Base-by-base conservation (phyloP, 192 early-diverging fungal genomes). In the Coemansia aciculifera region DNA sequence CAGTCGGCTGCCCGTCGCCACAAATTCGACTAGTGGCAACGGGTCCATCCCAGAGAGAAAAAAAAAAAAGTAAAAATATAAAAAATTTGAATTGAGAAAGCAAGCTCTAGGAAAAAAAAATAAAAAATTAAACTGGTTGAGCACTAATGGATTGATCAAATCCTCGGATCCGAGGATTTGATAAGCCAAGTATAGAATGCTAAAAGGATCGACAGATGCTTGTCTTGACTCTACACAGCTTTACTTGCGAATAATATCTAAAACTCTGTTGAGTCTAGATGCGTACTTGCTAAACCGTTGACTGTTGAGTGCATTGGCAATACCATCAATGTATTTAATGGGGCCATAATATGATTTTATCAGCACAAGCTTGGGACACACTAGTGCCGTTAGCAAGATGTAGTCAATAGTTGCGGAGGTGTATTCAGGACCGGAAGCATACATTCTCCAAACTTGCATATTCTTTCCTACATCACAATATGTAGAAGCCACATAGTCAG, bases 1-100 rank as follows among this genome's bases (percentile, higher is more conserved):
- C 29, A 70, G 51, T 36, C 62, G 65, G 70, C 43, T 54, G 64
- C 59, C 19, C 19, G 59, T 52, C 24, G 51, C 51, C 51, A 24
- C 34, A 62, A n/a, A 44, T 2, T 15, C 54, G 15, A 17, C 15
- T 34, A 6, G 1, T 5, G 29, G 54, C 54, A 56, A 32, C 24
- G 15, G 54, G 17, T 52, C 51, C 51, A 52, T 52, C 27, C 9
- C 24, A 36, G 8, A 36, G 34, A 36, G 34, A 36, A 8, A 5
- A n/a, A 44, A 44, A 44, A 32, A 56, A 32, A 34, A 11, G 1
- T 32, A 31, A 52, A 3, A 52, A 52, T 27, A 29, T 24, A 2
- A 27, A 48, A 48, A 48, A 9, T n/a, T 46, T 3, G 8, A 21
- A 48, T 48, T 21, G 19, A 48, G 27, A 3, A 52, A 52, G 27